A percentile compares a stretch with the other conserved stretches of the same genome.
Conservation (phyloP, 1,139 yeast species). For the Candida neerlandica region DNA sequence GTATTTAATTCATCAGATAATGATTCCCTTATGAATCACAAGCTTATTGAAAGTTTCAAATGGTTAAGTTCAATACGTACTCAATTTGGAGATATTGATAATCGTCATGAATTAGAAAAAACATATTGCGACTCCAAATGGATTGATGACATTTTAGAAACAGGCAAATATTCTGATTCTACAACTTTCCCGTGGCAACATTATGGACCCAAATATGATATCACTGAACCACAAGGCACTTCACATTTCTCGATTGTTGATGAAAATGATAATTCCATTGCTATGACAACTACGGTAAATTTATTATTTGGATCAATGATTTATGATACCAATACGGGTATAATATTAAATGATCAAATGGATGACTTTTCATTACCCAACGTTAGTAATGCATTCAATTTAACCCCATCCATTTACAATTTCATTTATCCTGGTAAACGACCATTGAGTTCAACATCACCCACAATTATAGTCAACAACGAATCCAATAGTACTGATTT, state of each 20-base stretch:
- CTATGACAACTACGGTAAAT: conserved; percentile 91
- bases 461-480: conserved; percentile 65
- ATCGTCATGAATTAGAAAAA: conserved; percentile 26
- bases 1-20: conserved; percentile 22
- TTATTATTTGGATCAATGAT: conserved; percentile 79
- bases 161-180: conserved; percentile 50
- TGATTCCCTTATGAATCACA: conserved; percentile 55
- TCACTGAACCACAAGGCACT: conserved; percentile 82
- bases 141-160: conserved; percentile 50
- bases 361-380: conserved; percentile 89
- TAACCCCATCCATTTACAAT: conserved; percentile 80
- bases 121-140: conserved; percentile 48
- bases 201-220: conserved; percentile 77
- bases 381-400: conserved; percentile 71
- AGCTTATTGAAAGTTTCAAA: conserved; percentile 83
- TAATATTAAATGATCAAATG: conserved; percentile 88
- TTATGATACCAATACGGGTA: conserved; percentile 80
- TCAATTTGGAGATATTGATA: conserved; percentile 67
- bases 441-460: conserved; percentile 84
- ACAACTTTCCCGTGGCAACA: conserved; percentile 68
- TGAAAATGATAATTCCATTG: conserved; percentile 68
- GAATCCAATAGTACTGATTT: conserved; percentile 54
- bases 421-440: conserved; percentile 74
- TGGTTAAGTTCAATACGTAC: conserved; percentile 90
- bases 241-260: conserved; percentile 84